A percentile compares a stretch with the other conserved stretches of the same genome.
Conservation (phyloP, 768 basidiomycete species). For the Russula sp. region DNA sequence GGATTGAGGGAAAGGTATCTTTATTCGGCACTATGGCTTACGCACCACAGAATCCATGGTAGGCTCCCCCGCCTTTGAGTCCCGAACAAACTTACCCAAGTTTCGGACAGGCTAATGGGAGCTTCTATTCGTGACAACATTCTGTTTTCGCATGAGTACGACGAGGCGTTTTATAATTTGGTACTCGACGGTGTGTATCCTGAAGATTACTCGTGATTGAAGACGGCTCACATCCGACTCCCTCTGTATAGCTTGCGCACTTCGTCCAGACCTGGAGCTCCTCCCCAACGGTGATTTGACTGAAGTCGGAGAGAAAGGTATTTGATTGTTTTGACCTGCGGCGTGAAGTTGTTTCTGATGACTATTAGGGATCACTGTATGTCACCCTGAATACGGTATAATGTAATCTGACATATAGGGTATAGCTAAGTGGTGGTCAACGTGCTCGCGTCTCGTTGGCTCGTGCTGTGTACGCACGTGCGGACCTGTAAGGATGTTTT, state of each 20-base stretch:
- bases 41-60: slow-evolving; percentile 87
- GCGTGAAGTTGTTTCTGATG: slow-evolving; percentile 7
- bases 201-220: not conserved
- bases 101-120: slow-evolving; percentile 65
- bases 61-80: slow-evolving; percentile 25
- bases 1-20: slow-evolving; percentile 66
- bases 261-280: slow-evolving; percentile 74
- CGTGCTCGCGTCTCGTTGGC: slow-evolving; percentile 82
- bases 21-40: slow-evolving; percentile 74
- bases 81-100: not conserved
- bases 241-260: slow-evolving; percentile 65
- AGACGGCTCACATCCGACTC: not conserved
- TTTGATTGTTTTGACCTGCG: slow-evolving; percentile 24
- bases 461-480: slow-evolving; percentile 85
- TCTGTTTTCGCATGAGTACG: slow-evolving; percentile 84
- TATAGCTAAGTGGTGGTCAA: slow-evolving; percentile 77
- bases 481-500: slow-evolving; percentile 63
- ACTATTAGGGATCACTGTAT: slow-evolving; percentile 53
- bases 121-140: slow-evolving; percentile 89
- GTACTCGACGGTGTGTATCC: slow-evolving; percentile 66
- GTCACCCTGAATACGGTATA: slow-evolving; percentile 29
- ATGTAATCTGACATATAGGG: not conserved
- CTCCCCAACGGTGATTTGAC: slow-evolving; percentile 81
- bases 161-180: slow-evolving; percentile 76
- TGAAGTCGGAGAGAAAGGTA: slow-evolving; percentile 83